Base-by-base conservation (phyloP, 768 basidiomycete species). In the Phylloporus sp. region DNA sequence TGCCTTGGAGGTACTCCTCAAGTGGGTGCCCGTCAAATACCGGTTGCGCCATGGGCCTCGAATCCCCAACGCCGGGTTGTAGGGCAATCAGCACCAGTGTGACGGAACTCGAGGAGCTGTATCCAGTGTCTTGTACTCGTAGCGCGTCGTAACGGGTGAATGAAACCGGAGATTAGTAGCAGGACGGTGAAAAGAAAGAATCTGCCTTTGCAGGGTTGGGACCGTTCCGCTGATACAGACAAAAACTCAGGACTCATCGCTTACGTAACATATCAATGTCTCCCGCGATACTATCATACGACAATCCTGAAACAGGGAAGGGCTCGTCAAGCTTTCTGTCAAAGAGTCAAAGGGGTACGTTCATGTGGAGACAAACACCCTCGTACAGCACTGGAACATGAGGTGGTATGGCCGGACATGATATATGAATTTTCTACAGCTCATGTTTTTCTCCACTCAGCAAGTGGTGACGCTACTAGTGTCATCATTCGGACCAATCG, bases 1-100 rank as follows among this genome's bases (percentile, higher is more conserved):
- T 36, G 85, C 88, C 81, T 76, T 79, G 73, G 49, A 90, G 72
- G 68, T 90, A 90, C 59, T 81, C 77, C 60, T 85, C 80, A 38
- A 90, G 76, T 38, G 88, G 88, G 59, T 88, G 86, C 55, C 87
- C 81, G 58, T 88, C 83, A 69, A 87, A 88, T 54, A 88, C 66
- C 52, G 88, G 76, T 74, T 89, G 85, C 31, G 88, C 88, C 88
- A 90, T 90, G 52, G 46, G 41, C 35, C 39, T 50, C 34, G 29
- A 45, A 45, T 46, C 47, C 11, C 29, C 12, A 31, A 29, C 5
- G 20, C 41, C 29, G 46, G 43, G 16, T n/a, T 50, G 49, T 41
- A 44, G 27, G 31, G 49, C 49, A 53, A 61, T 66, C 54, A 29
- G 34, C 52, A 41, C 32, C 3, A 22, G 11, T 36, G n/a, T 13